phyloP scores from a whole-genome alignment of 805 yeast genomes.

The Candida dendrica region DNA sequence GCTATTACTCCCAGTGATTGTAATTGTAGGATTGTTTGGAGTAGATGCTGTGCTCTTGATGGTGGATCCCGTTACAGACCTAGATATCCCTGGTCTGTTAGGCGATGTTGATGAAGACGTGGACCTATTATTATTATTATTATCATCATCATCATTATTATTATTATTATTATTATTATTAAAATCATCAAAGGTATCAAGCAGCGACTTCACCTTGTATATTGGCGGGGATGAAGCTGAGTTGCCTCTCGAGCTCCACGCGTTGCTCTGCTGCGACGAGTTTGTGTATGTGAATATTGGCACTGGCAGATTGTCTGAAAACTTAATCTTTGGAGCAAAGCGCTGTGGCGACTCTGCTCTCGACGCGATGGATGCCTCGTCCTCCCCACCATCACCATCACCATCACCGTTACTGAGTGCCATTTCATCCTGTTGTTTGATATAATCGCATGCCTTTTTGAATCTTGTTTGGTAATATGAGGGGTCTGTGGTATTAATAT shows the following conservation, averaged over 20 bases:
- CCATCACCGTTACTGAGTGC: neutral
- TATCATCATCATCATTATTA: too few species aligned
- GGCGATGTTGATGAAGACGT: constrained; percentile 8
- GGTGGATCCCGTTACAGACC: neutral
- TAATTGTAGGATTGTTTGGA: neutral
- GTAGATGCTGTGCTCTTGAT: neutral
- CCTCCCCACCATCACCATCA: too few species aligned
- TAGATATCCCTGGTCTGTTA: neutral
- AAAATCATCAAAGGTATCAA: constrained; percentile 9
- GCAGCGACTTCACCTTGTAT: constrained; percentile 17
- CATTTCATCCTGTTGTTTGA: neutral
- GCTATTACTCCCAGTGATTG: neutral
- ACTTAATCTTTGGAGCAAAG: constrained; percentile 14
- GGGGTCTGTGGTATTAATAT: neutral
- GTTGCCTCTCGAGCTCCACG: constrained; percentile 10
- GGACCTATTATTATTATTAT: constrained; percentile 9
- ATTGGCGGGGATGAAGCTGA: constrained; percentile 6
- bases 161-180: too few species aligned
- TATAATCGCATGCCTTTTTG: neutral
- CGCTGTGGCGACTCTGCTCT: constrained; percentile 1
- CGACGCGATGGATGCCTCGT: constrained; percentile 1
- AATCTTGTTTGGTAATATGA: too few species aligned
- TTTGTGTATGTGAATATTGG: constrained; percentile 4
- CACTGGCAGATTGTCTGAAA: constrained; percentile 10
- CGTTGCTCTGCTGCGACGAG: neutral